Evolutionary conservation across 2,329 filamentous ascomycete genomes (phyloP), one percentile per base, ranked within the genome.

Genomic region (Zymoseptoria brevis): DNA sequence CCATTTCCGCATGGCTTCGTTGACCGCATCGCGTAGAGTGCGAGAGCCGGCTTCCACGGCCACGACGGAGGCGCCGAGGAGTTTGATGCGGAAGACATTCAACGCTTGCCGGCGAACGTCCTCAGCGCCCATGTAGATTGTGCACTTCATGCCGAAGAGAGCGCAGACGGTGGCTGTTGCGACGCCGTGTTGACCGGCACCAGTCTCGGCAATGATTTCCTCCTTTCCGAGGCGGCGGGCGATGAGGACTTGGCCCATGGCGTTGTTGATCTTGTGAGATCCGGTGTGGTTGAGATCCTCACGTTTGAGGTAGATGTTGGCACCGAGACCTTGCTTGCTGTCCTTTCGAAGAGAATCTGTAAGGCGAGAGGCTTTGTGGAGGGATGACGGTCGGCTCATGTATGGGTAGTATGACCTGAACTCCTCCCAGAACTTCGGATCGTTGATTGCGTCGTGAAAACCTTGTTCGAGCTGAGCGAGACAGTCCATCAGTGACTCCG

Each of bases 251-350:
- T 99, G 94, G 1, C 94, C 94, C 8, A 99, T 80, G 0, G 94
- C 94, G 70, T 99, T 99, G 81, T 99, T 99, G 81, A 99, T 97
- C 83, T 99, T 99, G 82, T 99, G 94, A 63, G 89, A 95, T 66
- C 94, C 94, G 8, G 94, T 97, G 74, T 99, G 94, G 77, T 97
- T 97, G 58, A 97, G 80, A 73, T 99, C 94, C 77, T 99, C 94
- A 68, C 94, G 86, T 83, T 99, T 99, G 67, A 99, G 79, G 87
- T 93, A 99, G 78, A 99, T 96, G 72, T 91, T 96, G 54, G 94
- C 93, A 61, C 94, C 94, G 22, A 91, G 90, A 53, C 90, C 91
- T 9, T 65, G 59, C 45, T 66, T 61, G 21, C 63, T 59, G 13
- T 63, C 55, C 30, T 70, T 65, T 11, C 70, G 66, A 8, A 68